Percentiles rank a stretch among this genome's conserved stretches.
Conservation (phyloP, 176 grass and related monocot species). For the Elymus sibiricus region DNA sequence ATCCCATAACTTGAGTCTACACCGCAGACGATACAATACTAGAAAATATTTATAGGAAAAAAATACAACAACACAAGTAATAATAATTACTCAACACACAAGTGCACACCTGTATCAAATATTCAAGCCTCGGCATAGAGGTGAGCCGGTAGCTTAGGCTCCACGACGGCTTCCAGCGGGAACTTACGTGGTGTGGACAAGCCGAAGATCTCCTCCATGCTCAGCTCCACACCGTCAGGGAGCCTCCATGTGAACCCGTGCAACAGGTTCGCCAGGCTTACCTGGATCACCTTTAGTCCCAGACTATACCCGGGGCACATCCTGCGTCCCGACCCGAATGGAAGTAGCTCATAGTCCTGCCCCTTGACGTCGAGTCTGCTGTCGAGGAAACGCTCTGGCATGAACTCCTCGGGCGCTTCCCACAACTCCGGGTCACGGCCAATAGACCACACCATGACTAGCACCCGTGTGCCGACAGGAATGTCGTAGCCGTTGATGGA, state of each 20-base stretch:
- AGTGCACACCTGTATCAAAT: neutral
- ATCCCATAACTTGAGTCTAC: no score
- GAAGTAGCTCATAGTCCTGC: slow-evolving; percentile 62
- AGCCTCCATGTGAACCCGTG: slow-evolving; percentile 65
- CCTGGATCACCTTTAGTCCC: slow-evolving; percentile 65
- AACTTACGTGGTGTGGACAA: slow-evolving; percentile 46
- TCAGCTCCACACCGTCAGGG: slow-evolving; percentile 47
- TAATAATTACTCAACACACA: neutral
- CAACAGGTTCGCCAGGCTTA: slow-evolving; percentile 60
- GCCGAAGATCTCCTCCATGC: slow-evolving; percentile 65
- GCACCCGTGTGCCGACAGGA: slow-evolving; percentile 47
- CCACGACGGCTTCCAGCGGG: slow-evolving; percentile 24
- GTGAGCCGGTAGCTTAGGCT: slow-evolving; percentile 43
- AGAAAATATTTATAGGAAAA: neutral
- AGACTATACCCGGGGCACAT: slow-evolving; percentile 79
- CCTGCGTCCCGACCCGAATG: slow-evolving; percentile 55
- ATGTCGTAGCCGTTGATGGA: slow-evolving; percentile 52
- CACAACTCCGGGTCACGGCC: slow-evolving; percentile 49
- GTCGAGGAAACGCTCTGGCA: slow-evolving; percentile 47
- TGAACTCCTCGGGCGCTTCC: slow-evolving; percentile 54
- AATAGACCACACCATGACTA: slow-evolving; percentile 68
- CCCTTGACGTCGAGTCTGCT: slow-evolving; percentile 59
- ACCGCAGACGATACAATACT: neutral
- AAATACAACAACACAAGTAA: neutral
- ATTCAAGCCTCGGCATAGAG: slow-evolving; percentile 29